Conservation (phyloP, 2,329 filamentous ascomycete genomes). For the Calonectria ilicicola region DNA sequence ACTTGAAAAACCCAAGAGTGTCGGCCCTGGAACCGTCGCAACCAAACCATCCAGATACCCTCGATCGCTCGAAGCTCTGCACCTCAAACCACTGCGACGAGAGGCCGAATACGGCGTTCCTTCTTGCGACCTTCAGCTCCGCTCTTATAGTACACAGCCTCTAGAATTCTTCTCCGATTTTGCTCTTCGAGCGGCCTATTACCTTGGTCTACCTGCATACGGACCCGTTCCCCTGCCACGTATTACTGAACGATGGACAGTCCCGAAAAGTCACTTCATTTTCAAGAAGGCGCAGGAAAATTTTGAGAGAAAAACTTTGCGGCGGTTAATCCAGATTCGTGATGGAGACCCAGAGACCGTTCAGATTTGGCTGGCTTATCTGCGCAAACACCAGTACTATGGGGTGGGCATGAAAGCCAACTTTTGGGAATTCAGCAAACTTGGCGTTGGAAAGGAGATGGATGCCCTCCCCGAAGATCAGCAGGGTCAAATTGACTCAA, state of each 20-base stretch:
- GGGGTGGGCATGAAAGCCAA: constrained; percentile 99
- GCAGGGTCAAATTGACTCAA: constrained; percentile 55
- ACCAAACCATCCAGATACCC: constrained; percentile 68
- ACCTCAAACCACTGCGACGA: constrained; percentile 85
- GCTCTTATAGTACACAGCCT: constrained; percentile 90
- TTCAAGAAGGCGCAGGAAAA: constrained; percentile 99
- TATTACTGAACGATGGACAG: constrained; percentile 93
- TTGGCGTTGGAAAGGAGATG: constrained; percentile 60
- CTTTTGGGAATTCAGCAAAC: constrained; percentile 85
- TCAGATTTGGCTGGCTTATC: constrained; percentile 90
- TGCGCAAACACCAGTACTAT: constrained; percentile 92
- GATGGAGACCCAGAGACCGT: constrained; percentile 92
- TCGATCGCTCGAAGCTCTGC: constrained; percentile 85
- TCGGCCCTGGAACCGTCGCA: constrained; percentile 1
- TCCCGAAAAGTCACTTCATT: constrained; percentile 89
- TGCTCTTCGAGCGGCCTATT: constrained; percentile 93
- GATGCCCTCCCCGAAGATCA: constrained; percentile 36
- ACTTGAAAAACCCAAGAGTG: constrained; percentile 23
- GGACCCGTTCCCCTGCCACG: constrained; percentile 89
- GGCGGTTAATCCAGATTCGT: constrained; percentile 90
- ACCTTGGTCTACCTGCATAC: constrained; percentile 85
- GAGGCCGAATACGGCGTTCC: constrained; percentile 81
- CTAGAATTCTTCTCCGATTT: constrained; percentile 97
- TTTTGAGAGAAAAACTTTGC: constrained; percentile 90
- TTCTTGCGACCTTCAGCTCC: constrained; percentile 90